Percentiles rank a stretch among this genome's conserved stretches.
Evolutionary conservation across 2,329 filamentous ascomycete genomes (phyloP).

Genomic region (Botryotinia calthae): DNA sequence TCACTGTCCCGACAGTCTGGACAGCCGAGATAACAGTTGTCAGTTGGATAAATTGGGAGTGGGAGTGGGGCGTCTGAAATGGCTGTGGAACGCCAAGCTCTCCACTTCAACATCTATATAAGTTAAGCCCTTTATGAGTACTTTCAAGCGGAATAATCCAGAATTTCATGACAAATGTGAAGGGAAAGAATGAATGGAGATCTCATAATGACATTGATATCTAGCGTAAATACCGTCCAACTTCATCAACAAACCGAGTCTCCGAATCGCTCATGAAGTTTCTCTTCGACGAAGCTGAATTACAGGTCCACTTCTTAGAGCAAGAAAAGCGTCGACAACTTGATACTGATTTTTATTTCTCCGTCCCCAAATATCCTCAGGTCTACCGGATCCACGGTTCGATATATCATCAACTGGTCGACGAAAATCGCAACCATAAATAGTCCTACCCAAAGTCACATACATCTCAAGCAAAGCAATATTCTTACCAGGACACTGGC

Average conservation of each 20-base stretch:
- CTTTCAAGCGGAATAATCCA: too few species aligned
- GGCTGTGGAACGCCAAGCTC: too few species aligned
- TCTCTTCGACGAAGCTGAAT: slow-evolving; percentile 13
- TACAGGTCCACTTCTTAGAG: neutral
- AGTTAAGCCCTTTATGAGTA: too few species aligned
- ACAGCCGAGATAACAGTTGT: too few species aligned
- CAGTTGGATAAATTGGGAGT: too few species aligned
- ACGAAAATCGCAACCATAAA: neutral
- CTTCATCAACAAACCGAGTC: neutral
- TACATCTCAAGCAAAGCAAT: slow-evolving; percentile 24
- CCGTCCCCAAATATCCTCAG: slow-evolving; percentile 7
- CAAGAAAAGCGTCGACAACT: slow-evolving; percentile 4
- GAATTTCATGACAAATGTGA: neutral
- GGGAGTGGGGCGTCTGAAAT: too few species aligned
- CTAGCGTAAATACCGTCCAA: neutral
- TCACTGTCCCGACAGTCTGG: too few species aligned
- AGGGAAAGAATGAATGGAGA: too few species aligned
- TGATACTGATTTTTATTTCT: slow-evolving; percentile 10
- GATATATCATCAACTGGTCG: neutral
- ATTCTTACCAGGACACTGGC: slow-evolving; percentile 23
- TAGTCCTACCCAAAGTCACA: slow-evolving; percentile 9
- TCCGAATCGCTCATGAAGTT: neutral
- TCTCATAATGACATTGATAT: too few species aligned
- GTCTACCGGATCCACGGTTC: neutral
- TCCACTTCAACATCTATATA: too few species aligned